phyloP scores from a whole-genome alignment of 1,139 yeast genomes.

The Maudiozyma humilis region DNA sequence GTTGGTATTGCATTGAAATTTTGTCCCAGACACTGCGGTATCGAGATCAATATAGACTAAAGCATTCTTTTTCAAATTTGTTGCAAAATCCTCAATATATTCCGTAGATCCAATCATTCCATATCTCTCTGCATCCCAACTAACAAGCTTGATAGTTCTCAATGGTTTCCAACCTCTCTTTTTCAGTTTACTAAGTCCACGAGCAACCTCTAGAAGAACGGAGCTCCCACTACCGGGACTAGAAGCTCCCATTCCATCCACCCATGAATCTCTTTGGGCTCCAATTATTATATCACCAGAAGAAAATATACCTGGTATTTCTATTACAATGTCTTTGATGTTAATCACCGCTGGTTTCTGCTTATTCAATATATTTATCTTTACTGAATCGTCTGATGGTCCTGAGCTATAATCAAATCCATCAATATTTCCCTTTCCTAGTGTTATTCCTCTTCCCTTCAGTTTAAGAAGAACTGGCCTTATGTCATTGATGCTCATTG shows the following conservation, averaged over 20 bases:
- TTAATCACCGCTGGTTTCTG: slow-evolving; percentile 35
- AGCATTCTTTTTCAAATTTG: slow-evolving; percentile 30
- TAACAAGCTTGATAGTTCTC: slow-evolving; percentile 42
- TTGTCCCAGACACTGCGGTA: slow-evolving; percentile 38
- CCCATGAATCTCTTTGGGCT: slow-evolving; percentile 39
- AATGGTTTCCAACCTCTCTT: slow-evolving; percentile 48
- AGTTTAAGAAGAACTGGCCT: slow-evolving; percentile 33
- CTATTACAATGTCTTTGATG: slow-evolving; percentile 38
- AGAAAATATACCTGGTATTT: slow-evolving; percentile 41
- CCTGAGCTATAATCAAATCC: slow-evolving; percentile 37
- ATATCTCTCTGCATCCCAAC: slow-evolving; percentile 46
- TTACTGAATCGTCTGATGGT: slow-evolving; percentile 27
- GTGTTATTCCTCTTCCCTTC: slow-evolving; percentile 29
- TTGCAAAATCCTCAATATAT: slow-evolving; percentile 37
- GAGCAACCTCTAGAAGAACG: slow-evolving; percentile 38
- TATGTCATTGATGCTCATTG: slow-evolving; percentile 36
- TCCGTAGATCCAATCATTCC: slow-evolving; percentile 45
- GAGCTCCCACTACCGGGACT: slow-evolving; percentile 40
- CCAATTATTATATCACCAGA: slow-evolving; percentile 44
- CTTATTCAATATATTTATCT: slow-evolving; percentile 32
- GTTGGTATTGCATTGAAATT: slow-evolving; percentile 34
- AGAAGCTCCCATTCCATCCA: slow-evolving; percentile 35
- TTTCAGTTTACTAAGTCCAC: slow-evolving; percentile 36
- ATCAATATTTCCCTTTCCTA: slow-evolving; percentile 35
- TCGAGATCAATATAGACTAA: slow-evolving; percentile 43